A percentile compares a stretch with the other conserved stretches of the same genome.
phyloP scores from a whole-genome alignment of 208 protist species.

The Naegleria lovaniensis region DNA sequence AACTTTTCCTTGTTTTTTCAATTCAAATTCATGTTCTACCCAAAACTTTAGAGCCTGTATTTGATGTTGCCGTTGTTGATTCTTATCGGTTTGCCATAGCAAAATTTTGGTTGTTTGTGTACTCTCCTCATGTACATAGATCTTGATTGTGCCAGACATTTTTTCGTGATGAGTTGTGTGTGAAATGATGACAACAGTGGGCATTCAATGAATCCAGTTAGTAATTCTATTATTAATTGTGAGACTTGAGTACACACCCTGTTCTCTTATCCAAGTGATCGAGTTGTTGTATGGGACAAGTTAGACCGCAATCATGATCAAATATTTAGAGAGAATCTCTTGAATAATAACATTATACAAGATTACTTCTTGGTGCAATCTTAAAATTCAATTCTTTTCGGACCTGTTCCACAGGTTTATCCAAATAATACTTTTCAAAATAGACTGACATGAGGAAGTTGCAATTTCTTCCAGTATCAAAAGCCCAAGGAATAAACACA shows the following conservation, averaged over 20 bases:
- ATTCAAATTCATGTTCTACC: background rate
- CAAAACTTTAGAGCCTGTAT: background rate
- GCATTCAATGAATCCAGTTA: background rate
- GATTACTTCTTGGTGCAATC: conserved; percentile 7
- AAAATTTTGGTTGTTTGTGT: background rate
- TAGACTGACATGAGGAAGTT: background rate
- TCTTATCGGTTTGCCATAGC: background rate
- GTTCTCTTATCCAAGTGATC: too few relatives aligned
- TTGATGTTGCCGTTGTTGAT: too few relatives aligned
- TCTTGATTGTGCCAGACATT: background rate
- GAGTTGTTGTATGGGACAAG: too few relatives aligned
- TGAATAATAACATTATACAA: background rate
- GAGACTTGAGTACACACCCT: too few relatives aligned
- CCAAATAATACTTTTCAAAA: conserved; percentile 24
- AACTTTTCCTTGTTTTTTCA: background rate
- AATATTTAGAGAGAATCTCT: background rate
- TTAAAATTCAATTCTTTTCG: background rate
- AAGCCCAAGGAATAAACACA: conserved; percentile 2
- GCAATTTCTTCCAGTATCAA: background rate
- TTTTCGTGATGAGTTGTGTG: background rate
- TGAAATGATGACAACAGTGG: background rate
- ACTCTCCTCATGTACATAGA: background rate
- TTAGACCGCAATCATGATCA: too few relatives aligned
- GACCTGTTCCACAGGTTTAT: background rate
- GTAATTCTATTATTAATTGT: too few relatives aligned